Evolutionary conservation across 257 asterid genomes (phyloP).

Genomic region (Datura wrightii): DNA sequence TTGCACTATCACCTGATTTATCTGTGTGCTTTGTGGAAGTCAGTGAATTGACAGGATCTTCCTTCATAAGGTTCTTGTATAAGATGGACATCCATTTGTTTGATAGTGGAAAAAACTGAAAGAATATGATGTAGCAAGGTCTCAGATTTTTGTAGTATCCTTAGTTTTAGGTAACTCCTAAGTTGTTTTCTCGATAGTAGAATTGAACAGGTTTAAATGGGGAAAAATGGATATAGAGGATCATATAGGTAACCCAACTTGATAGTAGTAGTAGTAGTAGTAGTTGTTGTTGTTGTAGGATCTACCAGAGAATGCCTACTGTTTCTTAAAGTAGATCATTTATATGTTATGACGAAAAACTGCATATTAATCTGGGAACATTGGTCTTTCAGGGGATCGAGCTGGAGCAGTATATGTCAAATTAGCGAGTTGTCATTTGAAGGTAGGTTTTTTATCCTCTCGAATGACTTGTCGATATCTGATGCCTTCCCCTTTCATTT

Average conservation of each 20-base stretch:
- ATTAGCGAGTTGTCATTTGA: constrained; percentile 77
- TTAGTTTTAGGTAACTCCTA: not conserved
- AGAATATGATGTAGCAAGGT: not conserved
- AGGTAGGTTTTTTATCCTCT: constrained; percentile 48
- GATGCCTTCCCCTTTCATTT: not conserved
- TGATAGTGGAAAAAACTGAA: not conserved
- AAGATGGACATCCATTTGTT: not conserved
- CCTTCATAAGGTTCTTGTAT: not conserved
- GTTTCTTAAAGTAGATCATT: constrained; percentile 23
- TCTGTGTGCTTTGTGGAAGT: constrained; percentile 12
- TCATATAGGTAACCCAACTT: not conserved
- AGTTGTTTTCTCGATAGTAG: not conserved
- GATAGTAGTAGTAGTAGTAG: not conserved
- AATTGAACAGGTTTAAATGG: not conserved
- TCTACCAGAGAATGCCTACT: not conserved
- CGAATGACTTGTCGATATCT: constrained; percentile 23
- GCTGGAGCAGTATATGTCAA: constrained; percentile 88
- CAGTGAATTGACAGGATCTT: not conserved
- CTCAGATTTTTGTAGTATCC: not conserved
- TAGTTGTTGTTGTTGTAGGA: not conserved
- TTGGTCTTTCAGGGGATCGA: constrained; percentile 69
- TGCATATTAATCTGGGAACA: not conserved
- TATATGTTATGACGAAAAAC: not conserved
- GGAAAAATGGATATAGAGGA: not conserved
- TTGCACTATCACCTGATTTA: not conserved